phyloP scores from a whole-genome alignment of 805 yeast species.

The Teunomyces cretensis region DNA sequence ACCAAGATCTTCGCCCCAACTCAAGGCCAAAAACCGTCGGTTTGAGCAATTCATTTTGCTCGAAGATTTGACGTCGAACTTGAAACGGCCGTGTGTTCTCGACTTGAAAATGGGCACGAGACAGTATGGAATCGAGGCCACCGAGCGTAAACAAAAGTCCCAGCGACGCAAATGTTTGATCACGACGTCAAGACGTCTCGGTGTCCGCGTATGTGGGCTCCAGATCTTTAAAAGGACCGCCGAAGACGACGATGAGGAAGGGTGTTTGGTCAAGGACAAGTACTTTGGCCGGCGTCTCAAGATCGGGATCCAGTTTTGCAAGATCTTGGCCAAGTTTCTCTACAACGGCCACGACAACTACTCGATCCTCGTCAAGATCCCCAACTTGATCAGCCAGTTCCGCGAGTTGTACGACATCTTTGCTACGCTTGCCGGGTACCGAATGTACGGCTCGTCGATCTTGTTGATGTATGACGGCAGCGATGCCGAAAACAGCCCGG shows the following conservation, averaged over 20 bases:
- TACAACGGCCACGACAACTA: slow-evolving; percentile 66
- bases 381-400: slow-evolving; percentile 59
- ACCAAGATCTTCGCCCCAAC: no score
- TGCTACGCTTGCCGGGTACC: slow-evolving; percentile 60
- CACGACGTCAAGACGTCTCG: slow-evolving; percentile 80
- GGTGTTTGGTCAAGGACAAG: slow-evolving; percentile 67
- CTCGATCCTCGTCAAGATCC: slow-evolving; percentile 67
- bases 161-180: slow-evolving; percentile 77
- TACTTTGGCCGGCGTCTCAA: slow-evolving; percentile 83
- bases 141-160: slow-evolving; percentile 64
- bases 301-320: slow-evolving; percentile 75
- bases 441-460: slow-evolving; percentile 89
- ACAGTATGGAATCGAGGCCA: slow-evolving; percentile 96
- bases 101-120: slow-evolving; percentile 98
- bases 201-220: slow-evolving; percentile 94
- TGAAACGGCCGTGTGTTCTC: slow-evolving; percentile 83
- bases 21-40: slow-evolving; percentile 44
- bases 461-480: slow-evolving; percentile 86
- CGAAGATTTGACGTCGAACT: slow-evolving; percentile 86
- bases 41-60: slow-evolving; percentile 80
- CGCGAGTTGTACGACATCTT: slow-evolving; percentile 59
- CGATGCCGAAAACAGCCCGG: slow-evolving; percentile 10
- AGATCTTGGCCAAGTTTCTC: slow-evolving; percentile 70
- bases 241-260: slow-evolving; percentile 1
- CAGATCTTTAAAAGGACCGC: slow-evolving; percentile 38